Evolutionary conservation across 495 filamentous ascomycete genomes (phyloP).

Genomic region (Hyaloscypha hepaticicola): DNA sequence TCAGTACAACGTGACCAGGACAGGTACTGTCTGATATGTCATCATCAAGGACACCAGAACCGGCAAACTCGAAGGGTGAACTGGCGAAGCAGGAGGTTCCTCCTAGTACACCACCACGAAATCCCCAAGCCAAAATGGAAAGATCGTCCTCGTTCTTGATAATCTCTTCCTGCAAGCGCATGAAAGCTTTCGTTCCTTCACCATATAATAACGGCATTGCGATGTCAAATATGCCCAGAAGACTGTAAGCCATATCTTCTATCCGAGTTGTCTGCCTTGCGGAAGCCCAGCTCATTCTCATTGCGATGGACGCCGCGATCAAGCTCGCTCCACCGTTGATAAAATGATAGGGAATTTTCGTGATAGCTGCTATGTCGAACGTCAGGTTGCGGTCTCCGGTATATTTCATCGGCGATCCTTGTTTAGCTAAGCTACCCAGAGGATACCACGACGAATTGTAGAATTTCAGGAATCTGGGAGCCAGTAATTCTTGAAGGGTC

Average conservation of each 20-base stretch:
- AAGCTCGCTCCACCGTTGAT: neutral
- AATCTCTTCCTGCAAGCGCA: neutral
- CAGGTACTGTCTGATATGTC: neutral
- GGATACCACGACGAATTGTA: neutral
- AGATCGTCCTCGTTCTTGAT: neutral
- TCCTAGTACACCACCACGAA: neutral
- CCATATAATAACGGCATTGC: neutral
- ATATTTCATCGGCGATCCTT: neutral
- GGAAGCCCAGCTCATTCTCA: neutral
- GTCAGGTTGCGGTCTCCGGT: neutral
- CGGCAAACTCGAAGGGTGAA: neutral
- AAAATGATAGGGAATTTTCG: neutral
- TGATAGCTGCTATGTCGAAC: neutral
- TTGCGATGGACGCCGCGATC: neutral
- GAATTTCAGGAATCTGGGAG: neutral
- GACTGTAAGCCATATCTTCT: neutral
- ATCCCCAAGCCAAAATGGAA: neutral
- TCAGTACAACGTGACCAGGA: neutral
- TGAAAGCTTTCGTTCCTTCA: neutral
- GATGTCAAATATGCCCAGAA: neutral
- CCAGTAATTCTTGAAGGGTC: neutral
- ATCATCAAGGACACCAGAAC: neutral
- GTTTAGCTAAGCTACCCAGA: neutral
- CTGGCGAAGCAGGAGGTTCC: neutral
- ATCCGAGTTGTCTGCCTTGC: neutral